Evolutionary conservation across 1,284 basidiomycete genomes (phyloP), one percentile per base, ranked within the genome.

Genomic region (Tylopilus sp.): DNA sequence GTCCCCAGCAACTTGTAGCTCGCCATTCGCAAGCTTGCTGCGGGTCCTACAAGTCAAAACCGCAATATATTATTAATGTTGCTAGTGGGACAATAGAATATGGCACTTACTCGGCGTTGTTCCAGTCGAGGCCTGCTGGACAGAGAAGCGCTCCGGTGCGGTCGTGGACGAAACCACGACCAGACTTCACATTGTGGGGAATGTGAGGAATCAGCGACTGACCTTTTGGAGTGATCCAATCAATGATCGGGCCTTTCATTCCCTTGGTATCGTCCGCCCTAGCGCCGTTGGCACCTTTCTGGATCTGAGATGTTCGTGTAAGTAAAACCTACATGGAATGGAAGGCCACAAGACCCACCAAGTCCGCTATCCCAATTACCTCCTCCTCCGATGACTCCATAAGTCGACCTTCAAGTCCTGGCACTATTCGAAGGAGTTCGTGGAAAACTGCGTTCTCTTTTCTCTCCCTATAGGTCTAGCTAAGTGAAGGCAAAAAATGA

Each of bases 241-340:
- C 24, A 9, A 59, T 53, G 32, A 58, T 9, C 0, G 18, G 32
- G 16, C 44, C 13, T 44, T 58, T 58, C 33, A 58, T 58, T 6
- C 57, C 41, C 29, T 71, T 71, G 4, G 63, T 67, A 22, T 70
- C 53, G 33, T 70, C 67, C 1, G 53, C 64, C 32, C 69, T 53
- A 10, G 65, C 63, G 38, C 63, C 62, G 32, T 60, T 64, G 0
- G 32, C 56, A 32, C 69, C 65, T 47, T 61, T 68, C 33, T 68
- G 65, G 22, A 70, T 60, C 70, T 44, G 7, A 18, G 18, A 19
- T 18, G 19, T 16, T 18, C 18, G 18, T 12, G 32, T 36, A 36
- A n/a, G 19, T 36, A 19, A 54, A 19, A 7, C 22, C 32, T 18
- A 55, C n/a, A 12, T n/a, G 53, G 24, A 6, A 55, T 3, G 38